These are phyloP conservation scores for Diaporthe ilicicola DNA, from an alignment of 2,329 filamentous ascomycete genomes.

Conservation along the genomic window DNA sequence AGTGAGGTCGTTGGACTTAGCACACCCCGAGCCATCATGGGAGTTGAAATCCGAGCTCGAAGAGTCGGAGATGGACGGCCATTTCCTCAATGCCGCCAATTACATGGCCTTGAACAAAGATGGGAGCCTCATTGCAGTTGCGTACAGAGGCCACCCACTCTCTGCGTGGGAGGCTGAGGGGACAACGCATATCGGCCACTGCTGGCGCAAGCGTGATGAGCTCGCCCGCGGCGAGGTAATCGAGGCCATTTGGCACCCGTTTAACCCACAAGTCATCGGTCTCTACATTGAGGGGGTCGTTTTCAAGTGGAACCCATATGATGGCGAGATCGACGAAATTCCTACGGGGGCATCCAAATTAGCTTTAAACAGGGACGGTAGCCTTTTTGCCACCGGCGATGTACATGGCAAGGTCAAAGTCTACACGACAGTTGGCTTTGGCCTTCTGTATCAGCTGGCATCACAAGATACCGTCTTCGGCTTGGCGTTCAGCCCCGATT, in stretches of 20 bases:
- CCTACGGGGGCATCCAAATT: not conserved
- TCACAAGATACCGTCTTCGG: not conserved
- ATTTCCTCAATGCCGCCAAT: not conserved
- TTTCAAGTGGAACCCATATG: slow-evolving; percentile 5
- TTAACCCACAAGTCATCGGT: not conserved
- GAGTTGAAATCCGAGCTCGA: not conserved
- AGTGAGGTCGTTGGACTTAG: not conserved
- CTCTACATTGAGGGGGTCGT: not conserved
- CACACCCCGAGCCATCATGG: not conserved
- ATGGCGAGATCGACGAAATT: not conserved
- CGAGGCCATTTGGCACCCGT: not conserved
- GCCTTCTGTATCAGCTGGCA: not conserved
- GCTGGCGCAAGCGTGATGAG: not conserved
- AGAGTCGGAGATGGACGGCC: not conserved
- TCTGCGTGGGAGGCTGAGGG: not conserved
- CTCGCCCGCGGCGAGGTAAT: not conserved
- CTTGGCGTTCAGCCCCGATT: not conserved
- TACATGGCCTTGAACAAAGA: not conserved
- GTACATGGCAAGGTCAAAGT: not conserved
- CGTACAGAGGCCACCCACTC: not conserved
- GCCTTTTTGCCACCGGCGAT: not conserved
- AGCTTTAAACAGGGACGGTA: not conserved
- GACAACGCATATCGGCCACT: not conserved
- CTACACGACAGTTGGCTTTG: not conserved
- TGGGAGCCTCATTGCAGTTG: not conserved